These are phyloP conservation scores for Cordia subcordata DNA, from an alignment of 257 asterid genomes.

Conservation along the genomic window DNA sequence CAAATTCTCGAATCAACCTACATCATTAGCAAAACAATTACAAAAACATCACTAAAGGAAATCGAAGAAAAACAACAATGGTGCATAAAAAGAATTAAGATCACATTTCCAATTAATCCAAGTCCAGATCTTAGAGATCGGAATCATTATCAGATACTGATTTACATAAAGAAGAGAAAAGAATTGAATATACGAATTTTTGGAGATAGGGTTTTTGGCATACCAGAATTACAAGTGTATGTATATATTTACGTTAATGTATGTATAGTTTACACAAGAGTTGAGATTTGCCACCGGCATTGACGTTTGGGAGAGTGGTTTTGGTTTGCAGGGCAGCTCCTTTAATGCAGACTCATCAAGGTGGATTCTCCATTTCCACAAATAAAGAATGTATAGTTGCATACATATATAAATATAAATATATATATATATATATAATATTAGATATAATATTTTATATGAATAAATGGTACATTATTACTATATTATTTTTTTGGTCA, in stretches of 20 bases:
- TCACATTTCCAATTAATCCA: neutral
- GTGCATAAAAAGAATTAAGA: neutral
- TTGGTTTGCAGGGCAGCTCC: too few relatives aligned
- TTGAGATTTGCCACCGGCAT: neutral
- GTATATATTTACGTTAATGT: neutral
- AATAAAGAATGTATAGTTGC: too few relatives aligned
- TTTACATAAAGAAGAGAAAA: neutral
- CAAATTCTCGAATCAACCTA: neutral
- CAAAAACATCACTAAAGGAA: neutral
- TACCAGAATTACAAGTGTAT: neutral
- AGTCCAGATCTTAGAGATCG: neutral
- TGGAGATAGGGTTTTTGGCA: neutral
- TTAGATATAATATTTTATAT: too few relatives aligned
- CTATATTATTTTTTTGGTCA: too few relatives aligned
- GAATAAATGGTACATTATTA: too few relatives aligned
- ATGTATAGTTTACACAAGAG: neutral
- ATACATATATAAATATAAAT: too few relatives aligned
- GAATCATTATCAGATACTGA: neutral
- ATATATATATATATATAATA: too few relatives aligned
- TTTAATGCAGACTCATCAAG: too few relatives aligned
- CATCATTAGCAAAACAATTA: neutral
- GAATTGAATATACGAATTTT: neutral
- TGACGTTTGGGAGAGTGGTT: neutral
- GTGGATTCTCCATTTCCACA: too few relatives aligned
- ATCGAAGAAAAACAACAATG: neutral